phyloP scores from a whole-genome alignment of 2,329 filamentous ascomycete species.

The Colletotrichum aenigma region DNA sequence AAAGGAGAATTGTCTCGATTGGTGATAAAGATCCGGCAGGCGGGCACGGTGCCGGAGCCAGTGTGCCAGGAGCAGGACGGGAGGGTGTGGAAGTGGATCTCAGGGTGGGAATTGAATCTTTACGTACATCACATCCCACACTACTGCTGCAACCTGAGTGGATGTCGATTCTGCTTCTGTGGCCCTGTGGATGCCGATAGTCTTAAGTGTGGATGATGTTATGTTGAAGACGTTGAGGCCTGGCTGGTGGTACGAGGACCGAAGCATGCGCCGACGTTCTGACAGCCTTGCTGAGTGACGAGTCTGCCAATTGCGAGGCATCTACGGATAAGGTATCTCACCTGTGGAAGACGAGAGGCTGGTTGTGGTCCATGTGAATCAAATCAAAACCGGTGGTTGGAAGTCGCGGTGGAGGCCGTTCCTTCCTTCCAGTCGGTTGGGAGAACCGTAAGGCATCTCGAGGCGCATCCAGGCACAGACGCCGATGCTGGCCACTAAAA shows the following conservation, averaged over 20 bases:
- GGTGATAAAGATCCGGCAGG: constrained; percentile 8
- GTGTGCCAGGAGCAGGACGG: neutral
- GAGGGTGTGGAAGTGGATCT: neutral
- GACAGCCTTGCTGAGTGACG: neutral
- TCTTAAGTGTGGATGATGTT: neutral
- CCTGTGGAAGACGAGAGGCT: neutral
- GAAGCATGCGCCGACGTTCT: neutral
- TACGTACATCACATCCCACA: neutral
- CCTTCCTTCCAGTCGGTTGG: neutral
- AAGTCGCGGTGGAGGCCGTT: neutral
- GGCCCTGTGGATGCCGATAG: neutral
- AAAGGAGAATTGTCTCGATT: constrained; percentile 6
- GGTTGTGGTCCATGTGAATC: neutral
- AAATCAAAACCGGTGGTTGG: neutral
- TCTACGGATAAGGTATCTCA: neutral
- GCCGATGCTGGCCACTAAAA: neutral
- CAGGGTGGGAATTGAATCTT: neutral
- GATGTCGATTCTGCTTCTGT: neutral
- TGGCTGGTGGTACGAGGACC: neutral
- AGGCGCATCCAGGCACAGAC: neutral
- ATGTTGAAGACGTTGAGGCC: neutral
- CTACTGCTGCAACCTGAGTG: neutral
- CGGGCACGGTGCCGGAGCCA: neutral
- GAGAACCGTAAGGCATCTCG: neutral
- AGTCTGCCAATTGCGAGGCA: neutral